A percentile compares a stretch with the other conserved stretches of the same genome.
Evolutionary conservation across 768 basidiomycete species (phyloP).

Genomic region (Steccherinum ochraceum): DNA sequence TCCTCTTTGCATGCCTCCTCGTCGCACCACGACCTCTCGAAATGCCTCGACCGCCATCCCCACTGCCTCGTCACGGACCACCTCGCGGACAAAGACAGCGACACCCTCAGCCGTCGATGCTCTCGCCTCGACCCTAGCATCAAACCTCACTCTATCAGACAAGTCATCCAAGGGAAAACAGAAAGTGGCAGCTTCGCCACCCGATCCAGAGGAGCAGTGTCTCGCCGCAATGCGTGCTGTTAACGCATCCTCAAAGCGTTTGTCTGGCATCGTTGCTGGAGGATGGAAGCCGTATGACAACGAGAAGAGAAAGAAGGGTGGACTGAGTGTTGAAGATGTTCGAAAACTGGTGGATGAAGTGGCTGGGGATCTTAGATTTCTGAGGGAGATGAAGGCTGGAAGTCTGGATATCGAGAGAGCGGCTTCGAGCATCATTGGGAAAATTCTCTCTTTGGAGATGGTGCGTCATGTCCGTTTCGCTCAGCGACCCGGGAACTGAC

Average conservation of each 20-base stretch:
- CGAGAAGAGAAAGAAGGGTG: slow-evolving; percentile 17
- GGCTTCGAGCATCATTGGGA: slow-evolving; percentile 59
- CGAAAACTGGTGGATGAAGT: slow-evolving; percentile 32
- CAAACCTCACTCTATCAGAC: not conserved
- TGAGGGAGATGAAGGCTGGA: slow-evolving; percentile 40
- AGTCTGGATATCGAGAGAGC: slow-evolving; percentile 70
- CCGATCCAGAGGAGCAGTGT: slow-evolving; percentile 30
- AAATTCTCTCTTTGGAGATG: slow-evolving; percentile 63
- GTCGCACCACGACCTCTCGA: no score
- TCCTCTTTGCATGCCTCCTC: not conserved
- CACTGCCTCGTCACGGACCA: no score
- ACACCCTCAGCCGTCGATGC: not conserved
- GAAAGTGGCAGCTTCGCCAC: not conserved
- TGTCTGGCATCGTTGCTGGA: slow-evolving; percentile 46
- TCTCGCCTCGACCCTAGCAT: not conserved
- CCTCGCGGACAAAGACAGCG: not conserved
- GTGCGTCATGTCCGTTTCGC: slow-evolving; percentile 37
- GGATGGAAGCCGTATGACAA: slow-evolving; percentile 49
- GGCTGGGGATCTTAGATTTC: slow-evolving; percentile 23
- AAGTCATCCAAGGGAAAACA: not conserved
- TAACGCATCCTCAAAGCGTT: slow-evolving; percentile 52
- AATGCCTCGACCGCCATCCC: no score
- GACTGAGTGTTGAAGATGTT: slow-evolving; percentile 30
- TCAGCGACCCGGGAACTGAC: no score
- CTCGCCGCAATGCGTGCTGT: slow-evolving; percentile 54